Evolutionary conservation across 108 stramenopile genomes (phyloP), one percentile per base, ranked within the genome.

Genomic region (Fistulifera pelliculosa): DNA sequence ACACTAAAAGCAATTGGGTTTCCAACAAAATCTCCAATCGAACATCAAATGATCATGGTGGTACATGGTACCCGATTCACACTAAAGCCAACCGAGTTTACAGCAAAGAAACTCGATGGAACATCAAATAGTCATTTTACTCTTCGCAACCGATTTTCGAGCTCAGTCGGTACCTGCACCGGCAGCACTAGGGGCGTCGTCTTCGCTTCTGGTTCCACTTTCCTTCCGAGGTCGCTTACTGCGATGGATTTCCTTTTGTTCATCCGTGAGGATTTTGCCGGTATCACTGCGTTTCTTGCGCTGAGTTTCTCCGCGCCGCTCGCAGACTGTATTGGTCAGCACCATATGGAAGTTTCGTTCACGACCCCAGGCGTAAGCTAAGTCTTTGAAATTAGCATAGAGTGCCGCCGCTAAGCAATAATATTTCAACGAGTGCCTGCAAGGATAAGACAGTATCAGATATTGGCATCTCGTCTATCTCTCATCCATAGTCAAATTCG

Each of bases 331-430:
- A 2, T 41, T 39, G 15, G 65, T 52, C 28, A 85, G 27, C 6
- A 64, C 28, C 48, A 75, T 61, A 45, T 73, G 75, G 56, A 80
- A 80, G 27, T 72, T 71, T 52, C 61, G 62, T 26, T 85, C 76
- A 1, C 83, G 68, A 16, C 83, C 83, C 83, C 83, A 85, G 12
- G 79, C 83, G 67, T 79, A 75, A 25, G 83, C 68, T 35, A 85
- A 47, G 47, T 78, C 72, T 25, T 64, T 65, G 19, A 72, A 73
- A 21, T 65, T 73, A 11, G 68, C 68, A 38, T 76, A 60, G 12
- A 17, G 74, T 77, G 1, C 76, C 76, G 0, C 76, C 76, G 40
- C 63, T 65, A 7, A 77, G 48, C 19, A 77, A 50, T n/a, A 77
- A 38, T 16, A 67, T 77, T 28, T 74, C 69, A 45, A 64, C 69